phyloP scores from a whole-genome alignment of 192 early-diverging fungal species.

The Coemansia sp. region DNA sequence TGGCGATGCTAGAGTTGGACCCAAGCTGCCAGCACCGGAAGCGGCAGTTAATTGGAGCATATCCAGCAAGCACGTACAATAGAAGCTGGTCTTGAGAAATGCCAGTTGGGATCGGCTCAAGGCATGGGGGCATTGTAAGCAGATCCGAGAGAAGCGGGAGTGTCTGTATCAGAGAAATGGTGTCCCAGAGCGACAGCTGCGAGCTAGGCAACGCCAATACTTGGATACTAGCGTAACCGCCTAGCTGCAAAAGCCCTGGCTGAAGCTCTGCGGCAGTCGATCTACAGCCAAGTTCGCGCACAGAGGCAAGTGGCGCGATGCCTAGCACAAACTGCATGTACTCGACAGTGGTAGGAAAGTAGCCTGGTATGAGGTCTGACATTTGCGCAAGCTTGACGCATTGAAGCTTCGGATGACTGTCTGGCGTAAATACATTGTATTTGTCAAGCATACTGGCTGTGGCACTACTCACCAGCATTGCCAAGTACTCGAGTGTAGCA shows the following conservation, averaged over 20 bases:
- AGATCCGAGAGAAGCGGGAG: background rate
- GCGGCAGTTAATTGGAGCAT: background rate
- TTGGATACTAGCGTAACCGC: background rate
- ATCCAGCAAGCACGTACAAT: background rate
- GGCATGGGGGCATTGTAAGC: background rate
- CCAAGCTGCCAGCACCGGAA: background rate
- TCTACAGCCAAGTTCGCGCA: background rate
- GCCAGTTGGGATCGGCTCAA: background rate
- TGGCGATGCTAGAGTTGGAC: background rate
- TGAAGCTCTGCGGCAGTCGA: background rate
- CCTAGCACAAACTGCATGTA: background rate
- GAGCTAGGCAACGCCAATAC: background rate
- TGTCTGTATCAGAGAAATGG: background rate
- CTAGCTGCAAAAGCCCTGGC: background rate
- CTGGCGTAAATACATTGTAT: conserved; percentile 3
- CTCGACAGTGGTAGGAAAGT: background rate
- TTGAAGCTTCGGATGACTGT: background rate
- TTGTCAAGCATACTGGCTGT: background rate
- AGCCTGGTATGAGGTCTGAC: background rate
- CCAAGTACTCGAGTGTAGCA: background rate
- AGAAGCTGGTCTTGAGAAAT: background rate
- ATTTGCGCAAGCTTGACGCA: background rate
- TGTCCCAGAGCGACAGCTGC: background rate
- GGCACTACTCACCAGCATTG: background rate
- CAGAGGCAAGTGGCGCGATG: background rate